Evolutionary conservation across 1,139 yeast genomes (phyloP).

Genomic region (Protomyces inundatus): DNA sequence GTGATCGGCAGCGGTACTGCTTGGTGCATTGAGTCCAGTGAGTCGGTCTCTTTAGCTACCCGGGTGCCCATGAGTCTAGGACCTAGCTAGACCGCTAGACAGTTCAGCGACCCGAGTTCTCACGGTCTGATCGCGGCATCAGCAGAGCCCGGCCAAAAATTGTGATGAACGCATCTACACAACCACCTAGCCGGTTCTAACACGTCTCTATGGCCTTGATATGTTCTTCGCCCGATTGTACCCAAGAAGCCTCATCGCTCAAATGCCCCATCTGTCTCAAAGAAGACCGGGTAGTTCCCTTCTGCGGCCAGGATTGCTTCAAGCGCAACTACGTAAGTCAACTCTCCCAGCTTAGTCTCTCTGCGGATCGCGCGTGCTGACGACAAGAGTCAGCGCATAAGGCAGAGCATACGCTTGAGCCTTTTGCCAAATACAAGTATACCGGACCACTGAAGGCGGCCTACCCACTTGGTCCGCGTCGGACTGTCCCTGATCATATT

Average conservation of each 20-base stretch:
- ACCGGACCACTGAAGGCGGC: constrained; percentile 70
- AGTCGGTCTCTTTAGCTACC: too few relatives aligned
- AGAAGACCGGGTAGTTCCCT: constrained; percentile 52
- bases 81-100: too few relatives aligned
- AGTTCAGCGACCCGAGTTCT: too few relatives aligned
- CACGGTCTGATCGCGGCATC: too few relatives aligned
- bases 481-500: constrained; percentile 66
- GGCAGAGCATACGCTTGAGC: constrained; percentile 45
- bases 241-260: constrained; percentile 64
- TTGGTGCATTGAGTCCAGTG: too few relatives aligned
- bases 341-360: constrained; percentile 47
- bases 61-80: too few relatives aligned
- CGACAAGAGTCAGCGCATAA: constrained; percentile 13
- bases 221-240: constrained; percentile 52
- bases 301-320: constrained; percentile 85
- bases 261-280: constrained; percentile 93
- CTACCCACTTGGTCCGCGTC: constrained; percentile 73
- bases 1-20: too few relatives aligned
- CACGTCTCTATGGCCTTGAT: constrained; percentile 3
- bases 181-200: not conserved
- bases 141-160: too few relatives aligned
- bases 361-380: constrained; percentile 41
- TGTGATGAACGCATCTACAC: not conserved
- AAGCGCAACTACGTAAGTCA: constrained; percentile 38
- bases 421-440: constrained; percentile 73